Conservation (phyloP, 2,329 filamentous ascomycete species). For the Epichloe hybrida region DNA sequence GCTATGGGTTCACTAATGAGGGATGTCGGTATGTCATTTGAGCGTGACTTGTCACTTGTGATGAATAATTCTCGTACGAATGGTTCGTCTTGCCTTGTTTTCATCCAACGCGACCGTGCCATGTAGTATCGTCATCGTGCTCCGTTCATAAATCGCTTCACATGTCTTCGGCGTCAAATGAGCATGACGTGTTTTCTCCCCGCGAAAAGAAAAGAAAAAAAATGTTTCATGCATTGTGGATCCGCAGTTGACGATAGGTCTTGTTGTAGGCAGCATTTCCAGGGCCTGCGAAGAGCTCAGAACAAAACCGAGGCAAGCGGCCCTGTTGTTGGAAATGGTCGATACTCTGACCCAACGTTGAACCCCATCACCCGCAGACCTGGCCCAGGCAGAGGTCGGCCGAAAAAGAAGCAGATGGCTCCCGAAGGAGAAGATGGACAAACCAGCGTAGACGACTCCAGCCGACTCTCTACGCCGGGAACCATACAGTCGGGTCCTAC, state of each 20-base stretch:
- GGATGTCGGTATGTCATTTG: slow-evolving; percentile 42
- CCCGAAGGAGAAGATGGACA: not conserved
- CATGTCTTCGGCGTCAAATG: not conserved
- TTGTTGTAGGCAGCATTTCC: slow-evolving; percentile 43
- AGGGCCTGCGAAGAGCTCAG: slow-evolving; percentile 41
- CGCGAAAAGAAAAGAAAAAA: not conserved
- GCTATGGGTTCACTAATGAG: slow-evolving; percentile 52
- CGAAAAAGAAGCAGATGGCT: slow-evolving; percentile 26
- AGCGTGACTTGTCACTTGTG: not conserved
- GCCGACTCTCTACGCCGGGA: not conserved
- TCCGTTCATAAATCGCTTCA: not conserved
- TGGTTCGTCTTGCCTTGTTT: not conserved
- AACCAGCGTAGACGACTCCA: not conserved
- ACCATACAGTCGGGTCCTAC: not conserved
- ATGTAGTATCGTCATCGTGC: not conserved
- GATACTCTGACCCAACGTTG: slow-evolving; percentile 34
- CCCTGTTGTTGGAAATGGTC: slow-evolving; percentile 18
- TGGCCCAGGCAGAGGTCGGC: slow-evolving; percentile 42
- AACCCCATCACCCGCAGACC: slow-evolving; percentile 49
- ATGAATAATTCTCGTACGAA: not conserved
- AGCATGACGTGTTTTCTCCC: not conserved
- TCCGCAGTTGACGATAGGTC: not conserved
- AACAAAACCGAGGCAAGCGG: slow-evolving; percentile 35
- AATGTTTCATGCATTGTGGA: not conserved
- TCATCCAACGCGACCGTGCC: not conserved